Evolutionary conservation across 2,329 filamentous ascomycete species (phyloP).

Genomic region (Calonectria hawksworthii): DNA sequence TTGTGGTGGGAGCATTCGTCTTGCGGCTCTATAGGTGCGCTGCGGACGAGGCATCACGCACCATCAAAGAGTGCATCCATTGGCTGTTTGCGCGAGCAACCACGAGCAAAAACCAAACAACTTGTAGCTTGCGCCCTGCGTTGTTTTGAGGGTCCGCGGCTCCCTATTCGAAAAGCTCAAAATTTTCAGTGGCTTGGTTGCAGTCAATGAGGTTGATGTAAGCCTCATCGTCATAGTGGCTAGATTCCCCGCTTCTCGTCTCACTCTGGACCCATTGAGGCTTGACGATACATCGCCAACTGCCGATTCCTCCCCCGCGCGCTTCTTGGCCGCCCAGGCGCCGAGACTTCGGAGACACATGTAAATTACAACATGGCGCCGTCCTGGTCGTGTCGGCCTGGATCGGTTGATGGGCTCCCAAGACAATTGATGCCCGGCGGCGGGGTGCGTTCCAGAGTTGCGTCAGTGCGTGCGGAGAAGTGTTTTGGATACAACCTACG

Average conservation of each 20-base stretch:
- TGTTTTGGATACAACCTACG: constrained; percentile 6
- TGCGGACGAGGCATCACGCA: background rate
- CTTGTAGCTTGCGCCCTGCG: background rate
- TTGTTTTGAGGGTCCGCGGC: background rate
- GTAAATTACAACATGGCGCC: background rate
- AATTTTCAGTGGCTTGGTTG: background rate
- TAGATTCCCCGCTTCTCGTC: constrained; percentile 7
- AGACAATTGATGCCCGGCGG: background rate
- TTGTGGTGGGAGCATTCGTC: background rate
- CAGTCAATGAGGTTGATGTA: background rate
- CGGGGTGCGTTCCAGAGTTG: background rate
- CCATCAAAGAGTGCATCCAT: background rate
- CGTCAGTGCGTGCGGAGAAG: constrained; percentile 7
- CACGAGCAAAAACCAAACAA: background rate
- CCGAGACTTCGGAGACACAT: constrained; percentile 2
- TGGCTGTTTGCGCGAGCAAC: background rate
- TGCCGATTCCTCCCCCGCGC: background rate
- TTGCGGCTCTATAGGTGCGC: background rate
- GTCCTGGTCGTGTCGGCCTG: background rate
- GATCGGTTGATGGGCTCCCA: background rate
- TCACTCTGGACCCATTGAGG: constrained; percentile 1
- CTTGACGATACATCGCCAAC: background rate
- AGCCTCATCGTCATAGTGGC: constrained; percentile 14
- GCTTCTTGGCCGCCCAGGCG: background rate
- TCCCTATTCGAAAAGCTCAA: background rate